Evolutionary conservation across 2,329 filamentous ascomycete species (phyloP).

Genomic region (Trichoderma sp.): DNA sequence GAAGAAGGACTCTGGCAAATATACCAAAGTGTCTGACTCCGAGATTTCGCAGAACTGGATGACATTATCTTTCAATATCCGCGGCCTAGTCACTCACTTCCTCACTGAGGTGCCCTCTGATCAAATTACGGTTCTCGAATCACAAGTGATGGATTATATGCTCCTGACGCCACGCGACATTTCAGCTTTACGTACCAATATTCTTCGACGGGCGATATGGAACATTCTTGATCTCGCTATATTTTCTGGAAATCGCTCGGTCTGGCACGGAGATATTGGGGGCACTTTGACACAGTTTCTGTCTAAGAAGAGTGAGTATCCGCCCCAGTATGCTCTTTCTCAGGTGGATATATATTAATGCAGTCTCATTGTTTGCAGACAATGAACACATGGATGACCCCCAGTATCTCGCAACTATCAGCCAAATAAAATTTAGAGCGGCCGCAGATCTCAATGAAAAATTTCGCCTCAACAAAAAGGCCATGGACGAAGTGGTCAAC

Average conservation of each 20-base stretch:
- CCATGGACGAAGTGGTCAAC: no score
- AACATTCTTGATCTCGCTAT: not conserved
- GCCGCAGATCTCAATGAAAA: no score
- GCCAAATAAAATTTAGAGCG: no score
- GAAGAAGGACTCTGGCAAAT: not conserved
- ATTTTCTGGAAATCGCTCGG: not conserved
- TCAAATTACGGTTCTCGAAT: not conserved
- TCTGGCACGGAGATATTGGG: slow-evolving; percentile 2
- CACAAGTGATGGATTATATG: no score
- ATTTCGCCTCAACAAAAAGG: no score
- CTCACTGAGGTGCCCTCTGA: not conserved
- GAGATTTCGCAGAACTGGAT: not conserved
- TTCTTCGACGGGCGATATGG: not conserved
- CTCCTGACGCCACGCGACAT: no score
- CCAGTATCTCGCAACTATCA: no score
- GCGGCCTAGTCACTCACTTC: not conserved
- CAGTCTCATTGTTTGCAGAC: no score
- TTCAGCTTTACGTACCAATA: not conserved
- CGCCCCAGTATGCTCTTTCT: no score
- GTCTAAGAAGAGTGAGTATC: not conserved
- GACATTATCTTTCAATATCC: not conserved
- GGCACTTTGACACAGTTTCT: not conserved
- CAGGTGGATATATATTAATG: no score
- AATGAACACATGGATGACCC: no score
- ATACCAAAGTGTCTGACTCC: not conserved